Percentiles rank a stretch among this genome's conserved stretches.
These are phyloP conservation scores for Scheffersomyces cryptocercus DNA, from an alignment of 1,139 yeast genomes.

Conservation along the genomic window DNA sequence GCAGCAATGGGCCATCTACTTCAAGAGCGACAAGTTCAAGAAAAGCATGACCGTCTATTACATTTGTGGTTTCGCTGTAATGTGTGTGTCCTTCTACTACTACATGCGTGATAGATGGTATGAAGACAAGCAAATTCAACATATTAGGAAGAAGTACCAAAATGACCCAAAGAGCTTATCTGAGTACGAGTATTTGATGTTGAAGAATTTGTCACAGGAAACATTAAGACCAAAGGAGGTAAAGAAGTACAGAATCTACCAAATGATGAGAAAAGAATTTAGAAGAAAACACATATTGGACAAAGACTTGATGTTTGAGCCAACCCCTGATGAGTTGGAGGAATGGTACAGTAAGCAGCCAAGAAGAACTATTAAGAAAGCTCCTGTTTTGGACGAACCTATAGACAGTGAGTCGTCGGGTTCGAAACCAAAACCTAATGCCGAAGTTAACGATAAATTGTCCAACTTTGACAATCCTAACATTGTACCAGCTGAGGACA, in stretches of 20 bases:
- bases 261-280: slow-evolving; percentile 53
- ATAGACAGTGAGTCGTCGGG: slow-evolving; percentile 14
- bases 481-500: slow-evolving; percentile 72
- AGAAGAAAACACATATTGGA: slow-evolving; percentile 49
- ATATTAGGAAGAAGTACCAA: slow-evolving; percentile 43
- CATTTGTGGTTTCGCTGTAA: slow-evolving; percentile 55
- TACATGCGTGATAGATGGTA: slow-evolving; percentile 67
- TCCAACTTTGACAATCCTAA: slow-evolving; percentile 35
- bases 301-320: slow-evolving; percentile 47
- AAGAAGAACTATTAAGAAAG: slow-evolving; percentile 24
- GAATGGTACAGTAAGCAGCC: slow-evolving; percentile 45
- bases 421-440: slow-evolving; percentile 11
- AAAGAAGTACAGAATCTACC: slow-evolving; percentile 53
- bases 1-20: slow-evolving; percentile 42
- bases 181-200: slow-evolving; percentile 64
- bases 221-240: slow-evolving; percentile 57
- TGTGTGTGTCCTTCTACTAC: slow-evolving; percentile 60
- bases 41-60: slow-evolving; percentile 49
- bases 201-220: slow-evolving; percentile 54
- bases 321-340: slow-evolving; percentile 52
- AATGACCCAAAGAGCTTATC: slow-evolving; percentile 41
- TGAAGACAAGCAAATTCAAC: slow-evolving; percentile 62
- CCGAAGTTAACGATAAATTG: slow-evolving; percentile 7
- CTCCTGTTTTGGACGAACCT: slow-evolving; percentile 27
- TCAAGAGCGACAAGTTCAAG: slow-evolving; percentile 39